These are phyloP conservation scores for Strobilomyces dryophilus DNA, from an alignment of 768 basidiomycete species.

Conservation along the genomic window DNA sequence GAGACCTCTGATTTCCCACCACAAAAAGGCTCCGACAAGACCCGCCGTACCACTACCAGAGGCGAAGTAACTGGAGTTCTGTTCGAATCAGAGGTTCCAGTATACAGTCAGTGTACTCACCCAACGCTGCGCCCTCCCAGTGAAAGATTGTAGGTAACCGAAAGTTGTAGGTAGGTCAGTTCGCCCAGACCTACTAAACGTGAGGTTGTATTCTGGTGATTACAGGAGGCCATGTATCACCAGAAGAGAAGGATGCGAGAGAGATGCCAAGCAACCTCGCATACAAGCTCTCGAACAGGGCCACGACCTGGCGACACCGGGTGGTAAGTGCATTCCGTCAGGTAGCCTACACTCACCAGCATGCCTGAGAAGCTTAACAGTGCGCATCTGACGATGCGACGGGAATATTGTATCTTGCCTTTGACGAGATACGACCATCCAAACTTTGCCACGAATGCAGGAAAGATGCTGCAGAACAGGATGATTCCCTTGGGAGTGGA, in stretches of 20 bases:
- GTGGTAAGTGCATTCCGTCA: neutral
- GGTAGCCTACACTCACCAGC: slow-evolving; percentile 33
- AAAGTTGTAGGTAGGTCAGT: slow-evolving; percentile 91
- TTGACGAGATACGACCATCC: slow-evolving; percentile 90
- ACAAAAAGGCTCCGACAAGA: slow-evolving; percentile 84
- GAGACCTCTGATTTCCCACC: slow-evolving; percentile 88
- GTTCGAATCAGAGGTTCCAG: neutral
- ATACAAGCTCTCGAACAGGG: too few relatives aligned
- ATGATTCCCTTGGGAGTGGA: slow-evolving; percentile 94
- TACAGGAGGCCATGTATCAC: slow-evolving; percentile 32
- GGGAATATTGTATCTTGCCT: slow-evolving; percentile 78
- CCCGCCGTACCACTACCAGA: slow-evolving; percentile 95
- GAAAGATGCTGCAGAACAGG: slow-evolving; percentile 91
- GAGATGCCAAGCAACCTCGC: too few relatives aligned
- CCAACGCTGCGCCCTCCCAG: slow-evolving; percentile 79
- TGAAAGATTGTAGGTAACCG: slow-evolving; percentile 73
- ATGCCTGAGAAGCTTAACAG: slow-evolving; percentile 76
- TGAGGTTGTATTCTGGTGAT: slow-evolving; percentile 2
- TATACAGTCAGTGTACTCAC: slow-evolving; percentile 33
- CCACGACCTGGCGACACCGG: slow-evolving; percentile 47
- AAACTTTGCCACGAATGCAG: slow-evolving; percentile 81
- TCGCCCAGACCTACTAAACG: slow-evolving; percentile 77
- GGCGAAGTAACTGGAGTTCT: slow-evolving; percentile 71
- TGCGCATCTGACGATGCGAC: slow-evolving; percentile 73
- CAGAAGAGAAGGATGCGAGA: slow-evolving; percentile 64